Conservation (phyloP, 2,329 filamentous ascomycete genomes). For the Didymella arachidicola region DNA sequence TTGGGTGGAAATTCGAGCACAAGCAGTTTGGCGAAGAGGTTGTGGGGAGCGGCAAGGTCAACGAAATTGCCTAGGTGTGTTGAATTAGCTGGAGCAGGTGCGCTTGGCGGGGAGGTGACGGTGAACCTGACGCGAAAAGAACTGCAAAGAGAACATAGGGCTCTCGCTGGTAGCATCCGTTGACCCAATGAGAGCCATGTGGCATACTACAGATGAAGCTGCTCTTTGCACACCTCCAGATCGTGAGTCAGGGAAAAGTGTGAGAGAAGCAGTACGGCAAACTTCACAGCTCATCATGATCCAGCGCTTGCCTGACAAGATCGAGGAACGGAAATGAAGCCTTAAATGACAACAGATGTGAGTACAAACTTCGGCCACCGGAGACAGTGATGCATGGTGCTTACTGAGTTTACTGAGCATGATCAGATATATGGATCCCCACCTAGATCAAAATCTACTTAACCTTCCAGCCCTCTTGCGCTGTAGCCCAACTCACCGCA, state of each 20-base stretch:
- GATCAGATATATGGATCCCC: background rate
- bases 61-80: background rate
- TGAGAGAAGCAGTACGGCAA: background rate
- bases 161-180: background rate
- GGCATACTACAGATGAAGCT: background rate
- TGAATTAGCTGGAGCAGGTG: slow-evolving; percentile 1
- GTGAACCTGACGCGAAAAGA: background rate
- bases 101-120: slow-evolving; percentile 6
- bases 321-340: background rate
- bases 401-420: background rate
- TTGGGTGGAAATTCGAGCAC: background rate
- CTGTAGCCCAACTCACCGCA: slow-evolving; percentile 79
- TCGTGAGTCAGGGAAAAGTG: too few species aligned
- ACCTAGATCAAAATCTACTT: background rate
- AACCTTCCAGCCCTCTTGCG: slow-evolving; percentile 54
- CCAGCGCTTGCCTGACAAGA: background rate
- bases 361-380: background rate
- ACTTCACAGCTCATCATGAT: background rate
- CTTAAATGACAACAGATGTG: background rate
- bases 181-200: background rate
- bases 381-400: background rate
- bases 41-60: background rate
- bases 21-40: background rate
- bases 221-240: too few species aligned
- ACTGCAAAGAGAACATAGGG: background rate